Evolutionary conservation across 139 green algal genomes (phyloP), one percentile per base, ranked within the genome.

Genomic region (Picochlorum sp.): DNA sequence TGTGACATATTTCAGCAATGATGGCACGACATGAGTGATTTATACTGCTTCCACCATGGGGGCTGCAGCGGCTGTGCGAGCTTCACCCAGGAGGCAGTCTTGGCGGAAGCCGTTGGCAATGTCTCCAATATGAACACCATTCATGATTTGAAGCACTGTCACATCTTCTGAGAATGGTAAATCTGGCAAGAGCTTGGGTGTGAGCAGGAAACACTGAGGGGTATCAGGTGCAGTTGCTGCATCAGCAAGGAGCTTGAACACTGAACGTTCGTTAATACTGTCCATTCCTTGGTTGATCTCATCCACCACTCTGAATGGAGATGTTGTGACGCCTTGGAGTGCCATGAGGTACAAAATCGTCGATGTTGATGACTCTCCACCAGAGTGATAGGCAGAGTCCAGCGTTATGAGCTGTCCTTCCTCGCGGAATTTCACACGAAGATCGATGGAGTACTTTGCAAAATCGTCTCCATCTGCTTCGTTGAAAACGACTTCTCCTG

Each of bases 261-360:
- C 77, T 75, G 92, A 94, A 62, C 94, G 89, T 80, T 98, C 94
- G 73, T 98, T 98, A 59, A 77, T 73, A 3, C 79, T 77, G 76
- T 98, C 93, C 90, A 99, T 99, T 67, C 94, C 92, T 78, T 99
- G 94, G 75, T 99, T 99, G 82, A 99, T 99, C 75, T 99, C 94
- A 69, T 99, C 94, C 28, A 98, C 88, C 21, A 99, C 94, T 3
- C 94, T 84, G 77, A 99, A 99, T 4, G 94, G 92, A 30, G 80
- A 88, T 9, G 75, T 69, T 1, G 90, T 94, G 9, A 97, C 82
- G 52, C 79, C 75, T 81, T 96, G 85, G 59, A 99, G 83, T 7
- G 92, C 83, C 6, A 98, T 86, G 24, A 99, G 83, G 79, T 96
- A 99, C n/a, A 98, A 73, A 54, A 98, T 97, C 45, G 94, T 99